phyloP scores from a whole-genome alignment of 352 stramenopile genomes.

The Globisporangium nodosum region DNA sequence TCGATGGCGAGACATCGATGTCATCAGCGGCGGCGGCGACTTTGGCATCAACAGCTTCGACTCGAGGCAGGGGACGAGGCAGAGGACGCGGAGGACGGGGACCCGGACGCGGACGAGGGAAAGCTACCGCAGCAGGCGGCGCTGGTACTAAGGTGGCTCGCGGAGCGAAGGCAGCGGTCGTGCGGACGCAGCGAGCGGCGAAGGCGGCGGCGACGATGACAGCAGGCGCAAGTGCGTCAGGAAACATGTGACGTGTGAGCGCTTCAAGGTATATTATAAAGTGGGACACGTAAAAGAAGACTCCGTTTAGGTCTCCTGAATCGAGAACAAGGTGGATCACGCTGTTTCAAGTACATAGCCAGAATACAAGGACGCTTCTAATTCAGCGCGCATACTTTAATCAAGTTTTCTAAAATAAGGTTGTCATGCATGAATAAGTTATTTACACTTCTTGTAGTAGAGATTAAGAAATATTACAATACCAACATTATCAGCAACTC shows the following conservation, averaged over 20 bases:
- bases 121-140: not conserved
- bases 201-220: not conserved
- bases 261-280: not conserved
- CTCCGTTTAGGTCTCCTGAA: too few relatives aligned
- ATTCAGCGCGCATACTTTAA: too few relatives aligned
- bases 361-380: too few relatives aligned
- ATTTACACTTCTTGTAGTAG: too few relatives aligned
- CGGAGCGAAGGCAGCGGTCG: not conserved
- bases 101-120: constrained; percentile 1
- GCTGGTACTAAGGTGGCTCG: not conserved
- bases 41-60: not conserved
- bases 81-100: constrained; percentile 5
- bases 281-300: too few relatives aligned
- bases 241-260: not conserved
- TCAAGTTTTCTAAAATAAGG: too few relatives aligned
- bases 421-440: too few relatives aligned
- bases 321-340: too few relatives aligned
- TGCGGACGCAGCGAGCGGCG: not conserved
- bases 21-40: not conserved
- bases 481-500: not conserved
- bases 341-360: too few relatives aligned
- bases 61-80: constrained; percentile 3
- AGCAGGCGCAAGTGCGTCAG: not conserved
- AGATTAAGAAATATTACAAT: too few relatives aligned
- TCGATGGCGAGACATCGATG: not conserved